Conservation (phyloP, 306 rosid genomes). For the Vicia villosa region DNA sequence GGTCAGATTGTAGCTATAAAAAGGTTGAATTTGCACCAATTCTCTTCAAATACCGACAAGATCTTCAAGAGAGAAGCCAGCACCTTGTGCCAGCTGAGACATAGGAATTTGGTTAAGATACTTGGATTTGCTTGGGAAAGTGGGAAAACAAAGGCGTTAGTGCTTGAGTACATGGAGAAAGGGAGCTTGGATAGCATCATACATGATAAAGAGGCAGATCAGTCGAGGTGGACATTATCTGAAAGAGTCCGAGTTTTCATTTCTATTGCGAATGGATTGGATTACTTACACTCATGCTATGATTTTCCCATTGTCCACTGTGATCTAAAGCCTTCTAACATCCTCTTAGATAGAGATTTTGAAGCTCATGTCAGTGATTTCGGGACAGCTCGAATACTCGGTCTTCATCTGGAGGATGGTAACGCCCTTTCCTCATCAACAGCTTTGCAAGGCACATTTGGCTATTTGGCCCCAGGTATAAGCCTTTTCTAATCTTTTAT, state of each 20-base stretch:
- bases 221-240: slow-evolving; percentile 59
- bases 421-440: slow-evolving; percentile 58
- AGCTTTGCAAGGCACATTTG: slow-evolving; percentile 77
- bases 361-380: slow-evolving; percentile 92
- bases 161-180: slow-evolving; percentile 73
- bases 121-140: slow-evolving; percentile 93
- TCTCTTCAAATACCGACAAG: slow-evolving; percentile 64
- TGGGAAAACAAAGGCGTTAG: slow-evolving; percentile 76
- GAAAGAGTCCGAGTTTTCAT: slow-evolving; percentile 55
- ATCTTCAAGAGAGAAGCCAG: slow-evolving; percentile 69
- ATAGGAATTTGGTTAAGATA: slow-evolving; percentile 83
- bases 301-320: slow-evolving; percentile 80
- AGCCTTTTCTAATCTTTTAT: slow-evolving; percentile 21
- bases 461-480: slow-evolving; percentile 91
- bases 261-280: slow-evolving; percentile 77
- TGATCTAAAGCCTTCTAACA: slow-evolving; percentile 87
- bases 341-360: slow-evolving; percentile 73
- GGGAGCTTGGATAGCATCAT: slow-evolving; percentile 78
- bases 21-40: slow-evolving; percentile 68
- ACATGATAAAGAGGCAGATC: slow-evolving; percentile 49
- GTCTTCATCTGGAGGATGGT: slow-evolving; percentile 67
- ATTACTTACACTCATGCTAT: slow-evolving; percentile 77
- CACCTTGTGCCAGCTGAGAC: slow-evolving; percentile 72
- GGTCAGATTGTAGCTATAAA: slow-evolving; percentile 66
- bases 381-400: slow-evolving; percentile 86